These are phyloP conservation scores for Fusarium sp. DNA, from an alignment of 2,329 filamentous ascomycete species.

Conservation along the genomic window DNA sequence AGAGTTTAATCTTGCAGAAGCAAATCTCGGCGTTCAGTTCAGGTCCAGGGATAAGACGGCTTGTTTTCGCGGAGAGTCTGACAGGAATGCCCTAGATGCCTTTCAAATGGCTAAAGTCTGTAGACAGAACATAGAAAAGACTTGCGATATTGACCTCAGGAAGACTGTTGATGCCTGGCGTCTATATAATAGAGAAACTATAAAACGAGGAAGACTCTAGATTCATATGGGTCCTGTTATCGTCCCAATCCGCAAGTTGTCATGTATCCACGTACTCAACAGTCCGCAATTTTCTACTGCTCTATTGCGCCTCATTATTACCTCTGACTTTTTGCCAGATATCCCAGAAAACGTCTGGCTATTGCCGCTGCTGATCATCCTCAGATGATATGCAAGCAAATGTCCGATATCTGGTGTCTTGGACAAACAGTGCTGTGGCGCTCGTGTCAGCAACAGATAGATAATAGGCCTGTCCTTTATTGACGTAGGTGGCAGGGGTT, in stretches of 20 bases:
- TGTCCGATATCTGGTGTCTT: conserved; percentile 81
- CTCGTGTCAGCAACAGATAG: conserved; percentile 85
- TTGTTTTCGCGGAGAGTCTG: conserved; percentile 90
- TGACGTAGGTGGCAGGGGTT: conserved; percentile 96
- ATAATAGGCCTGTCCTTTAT: conserved; percentile 97
- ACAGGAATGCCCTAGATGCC: conserved; percentile 98
- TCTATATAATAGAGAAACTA: conserved; percentile 92
- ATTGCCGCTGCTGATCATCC: conserved; percentile 89
- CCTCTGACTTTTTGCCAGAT: conserved; percentile 96
- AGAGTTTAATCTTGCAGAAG: conserved; percentile 97
- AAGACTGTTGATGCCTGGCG: conserved; percentile 72
- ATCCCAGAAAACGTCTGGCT: conserved; percentile 86
- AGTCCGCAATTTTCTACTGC: conserved; percentile 90
- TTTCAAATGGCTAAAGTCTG: conserved; percentile 98
- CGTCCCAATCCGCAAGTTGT: conserved; percentile 69
- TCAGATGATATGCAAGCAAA: conserved; percentile 97
- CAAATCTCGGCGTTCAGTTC: conserved; percentile 73
- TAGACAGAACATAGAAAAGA: conserved; percentile 97
- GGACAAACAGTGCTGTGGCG: conserved; percentile 66
- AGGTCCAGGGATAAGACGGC: conserved; percentile 49
- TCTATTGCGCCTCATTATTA: conserved; percentile 91
- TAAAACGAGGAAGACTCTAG: conserved; percentile 86
- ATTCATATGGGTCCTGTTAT: conserved; percentile 75
- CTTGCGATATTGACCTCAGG: conserved; percentile 88
- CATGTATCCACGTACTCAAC: conserved; percentile 87